Base-by-base conservation (phyloP, 2,329 filamentous ascomycete species). In the Colletotrichum gloeosporioides region DNA sequence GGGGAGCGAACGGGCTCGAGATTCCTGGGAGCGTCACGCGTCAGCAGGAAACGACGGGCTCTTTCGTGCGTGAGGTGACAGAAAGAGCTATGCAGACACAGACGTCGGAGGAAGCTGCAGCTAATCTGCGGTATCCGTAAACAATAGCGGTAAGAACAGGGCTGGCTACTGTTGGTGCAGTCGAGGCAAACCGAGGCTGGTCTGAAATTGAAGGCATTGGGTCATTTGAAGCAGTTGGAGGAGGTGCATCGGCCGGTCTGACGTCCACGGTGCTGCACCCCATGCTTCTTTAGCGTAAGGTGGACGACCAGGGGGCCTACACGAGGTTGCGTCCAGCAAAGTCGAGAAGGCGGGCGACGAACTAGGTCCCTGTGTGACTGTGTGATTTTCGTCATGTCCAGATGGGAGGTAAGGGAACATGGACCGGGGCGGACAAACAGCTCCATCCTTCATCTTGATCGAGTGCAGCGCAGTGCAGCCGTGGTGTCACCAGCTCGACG, bases 301-400 rank as follows among this genome's bases (percentile, higher is more conserved):
- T 49, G 62, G 61, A 34, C 22, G 71, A 66, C 71, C 53, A 31
- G 71, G 65, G 71, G 49, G 18, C 36, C 64, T 62, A 77, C 75
- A 77, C 75, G 75, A 77, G 71, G 75, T 77, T 75, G 53, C 66
- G 55, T n/a, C 53, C 36, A 57, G 57, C 44, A 61, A 57, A 71
- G 36, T 72, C 55, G 39, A 57, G 44, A 65, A 64, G 63, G 73
- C 49, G 39, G 63, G 62, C 36, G 57, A 61, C 73, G 25, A 53
- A 53, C 64, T 29, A 39, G 57, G 57, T 22, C 36, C 73, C 64
- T 69, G 44, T 73, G 70, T 34, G 44, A 49, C 64, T 65, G 13
- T 69, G 67, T 53, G 70, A 65, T 76, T 76, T 66, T 75, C 49
- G 64, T 61, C 64, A 68, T 59, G 27, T 69, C 57, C 39, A 76